phyloP scores from a whole-genome alignment of 371 early-diverging fungal species.

The Syncephalis plumigaleata region DNA sequence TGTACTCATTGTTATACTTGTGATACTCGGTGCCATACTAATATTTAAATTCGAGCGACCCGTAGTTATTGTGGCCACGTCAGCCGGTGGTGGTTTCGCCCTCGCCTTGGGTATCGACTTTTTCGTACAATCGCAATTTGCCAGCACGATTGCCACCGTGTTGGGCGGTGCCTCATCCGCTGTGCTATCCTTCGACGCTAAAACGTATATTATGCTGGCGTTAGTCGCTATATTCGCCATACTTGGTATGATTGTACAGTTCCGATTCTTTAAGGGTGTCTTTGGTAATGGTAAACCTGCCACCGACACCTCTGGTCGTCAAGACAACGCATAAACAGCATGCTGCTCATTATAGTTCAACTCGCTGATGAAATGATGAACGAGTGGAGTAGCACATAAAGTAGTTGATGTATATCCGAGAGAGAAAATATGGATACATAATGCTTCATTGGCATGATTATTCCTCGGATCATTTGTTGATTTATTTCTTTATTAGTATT shows the following conservation, averaged over 20 bases:
- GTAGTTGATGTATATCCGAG: too few relatives aligned
- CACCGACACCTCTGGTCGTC: background rate
- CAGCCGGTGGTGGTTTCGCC: conserved; percentile 31
- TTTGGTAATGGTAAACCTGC: conserved; percentile 1
- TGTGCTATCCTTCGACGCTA: background rate
- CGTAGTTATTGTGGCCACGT: conserved; percentile 26
- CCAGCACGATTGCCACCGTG: conserved; percentile 11
- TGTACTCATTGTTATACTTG: conserved; percentile 24
- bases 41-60: conserved; percentile 29
- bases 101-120: conserved; percentile 34
- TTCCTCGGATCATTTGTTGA: too few relatives aligned
- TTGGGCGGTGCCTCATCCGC: background rate
- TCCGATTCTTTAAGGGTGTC: background rate
- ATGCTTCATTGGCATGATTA: too few relatives aligned
- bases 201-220: background rate
- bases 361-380: too few relatives aligned
- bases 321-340: background rate
- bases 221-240: background rate
- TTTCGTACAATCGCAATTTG: conserved; percentile 31
- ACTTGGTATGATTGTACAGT: background rate
- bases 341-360: too few relatives aligned
- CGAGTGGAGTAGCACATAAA: too few relatives aligned
- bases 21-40: conserved; percentile 23
- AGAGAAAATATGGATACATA: too few relatives aligned
- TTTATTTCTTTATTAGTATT: too few relatives aligned